Percentiles rank a stretch among this genome's conserved stretches.
Conservation (phyloP, 441 rosid genomes). For the Adansonia grandidieri region DNA sequence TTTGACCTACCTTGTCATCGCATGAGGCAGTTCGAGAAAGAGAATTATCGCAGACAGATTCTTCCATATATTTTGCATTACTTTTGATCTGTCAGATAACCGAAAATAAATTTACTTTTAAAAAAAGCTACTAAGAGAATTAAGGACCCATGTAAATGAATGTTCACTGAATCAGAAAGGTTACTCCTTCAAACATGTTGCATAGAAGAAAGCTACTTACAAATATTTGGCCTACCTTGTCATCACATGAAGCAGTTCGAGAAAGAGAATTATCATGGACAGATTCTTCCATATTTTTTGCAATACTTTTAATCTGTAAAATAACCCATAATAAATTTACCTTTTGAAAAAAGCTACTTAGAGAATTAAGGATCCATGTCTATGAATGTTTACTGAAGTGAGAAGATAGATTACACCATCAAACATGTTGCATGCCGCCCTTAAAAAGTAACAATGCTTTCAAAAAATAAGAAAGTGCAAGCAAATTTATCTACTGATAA, state of each 20-base stretch:
- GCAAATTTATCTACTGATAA: not conserved
- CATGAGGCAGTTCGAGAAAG: slow-evolving; percentile 42
- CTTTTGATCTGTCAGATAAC: slow-evolving; percentile 50
- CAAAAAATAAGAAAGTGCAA: not conserved
- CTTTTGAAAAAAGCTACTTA: slow-evolving; percentile 14
- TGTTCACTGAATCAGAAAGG: not conserved
- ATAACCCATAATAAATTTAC: slow-evolving; percentile 19
- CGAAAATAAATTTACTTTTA: slow-evolving; percentile 20
- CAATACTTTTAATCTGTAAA: slow-evolving; percentile 52
- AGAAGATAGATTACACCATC: not conserved
- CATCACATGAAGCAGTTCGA: slow-evolving; percentile 37
- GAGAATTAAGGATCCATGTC: slow-evolving; percentile 13
- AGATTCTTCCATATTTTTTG: slow-evolving; percentile 41
- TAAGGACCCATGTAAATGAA: not conserved
- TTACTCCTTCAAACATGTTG: not conserved
- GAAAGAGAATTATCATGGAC: slow-evolving; percentile 36
- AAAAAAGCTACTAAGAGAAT: slow-evolving; percentile 19
- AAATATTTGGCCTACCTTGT: slow-evolving; percentile 37
- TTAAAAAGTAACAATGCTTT: not conserved
- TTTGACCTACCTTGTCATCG: slow-evolving; percentile 36
- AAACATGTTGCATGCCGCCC: not conserved
- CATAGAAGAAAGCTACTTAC: not conserved
- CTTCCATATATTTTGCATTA: slow-evolving; percentile 42
- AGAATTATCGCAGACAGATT: slow-evolving; percentile 33
- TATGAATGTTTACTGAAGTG: not conserved